Conservation (phyloP, 73 alveolate genomes). For the Paramecium sonneborni region DNA sequence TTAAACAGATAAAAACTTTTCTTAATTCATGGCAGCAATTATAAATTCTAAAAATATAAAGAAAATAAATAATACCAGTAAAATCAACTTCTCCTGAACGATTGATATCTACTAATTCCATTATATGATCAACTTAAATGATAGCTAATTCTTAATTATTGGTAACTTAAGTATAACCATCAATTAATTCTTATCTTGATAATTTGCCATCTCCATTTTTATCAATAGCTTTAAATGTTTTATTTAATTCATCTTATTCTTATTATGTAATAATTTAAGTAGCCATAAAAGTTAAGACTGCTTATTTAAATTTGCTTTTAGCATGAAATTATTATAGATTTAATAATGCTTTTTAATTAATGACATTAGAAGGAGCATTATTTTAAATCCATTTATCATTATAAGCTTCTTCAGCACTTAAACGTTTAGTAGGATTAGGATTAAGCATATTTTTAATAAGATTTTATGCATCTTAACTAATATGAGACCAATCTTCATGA, state of each 20-base stretch:
- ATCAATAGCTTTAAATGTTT: conserved; percentile 79
- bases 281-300: conserved; percentile 64
- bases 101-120: conserved; percentile 68
- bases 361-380: conserved; percentile 59
- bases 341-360: conserved; percentile 5
- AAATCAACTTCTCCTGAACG: conserved; percentile 71
- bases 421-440: conserved; percentile 63
- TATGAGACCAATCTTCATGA: conserved; percentile 66
- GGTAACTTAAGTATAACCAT: conserved; percentile 60
- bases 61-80: conserved; percentile 35
- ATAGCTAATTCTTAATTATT: conserved; percentile 28
- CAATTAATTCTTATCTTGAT: conserved; percentile 75
- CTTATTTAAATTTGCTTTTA: conserved; percentile 61
- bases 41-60: conserved; percentile 56
- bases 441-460: conserved; percentile 68
- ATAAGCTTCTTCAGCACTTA: conserved; percentile 69
- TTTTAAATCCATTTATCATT: conserved; percentile 71
- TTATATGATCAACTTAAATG: conserved; percentile 53
- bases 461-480: conserved; percentile 70
- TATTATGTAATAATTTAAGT: conserved; percentile 48
- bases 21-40: conserved; percentile 67
- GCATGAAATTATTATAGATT: conserved; percentile 61
- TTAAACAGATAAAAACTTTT: conserved; percentile 59
- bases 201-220: conserved; percentile 83
- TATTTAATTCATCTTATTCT: conserved; percentile 69